Evolutionary conservation across 306 rosid genomes (phyloP), one percentile per base, ranked within the genome.

Genomic region (Medicago ruthenica): DNA sequence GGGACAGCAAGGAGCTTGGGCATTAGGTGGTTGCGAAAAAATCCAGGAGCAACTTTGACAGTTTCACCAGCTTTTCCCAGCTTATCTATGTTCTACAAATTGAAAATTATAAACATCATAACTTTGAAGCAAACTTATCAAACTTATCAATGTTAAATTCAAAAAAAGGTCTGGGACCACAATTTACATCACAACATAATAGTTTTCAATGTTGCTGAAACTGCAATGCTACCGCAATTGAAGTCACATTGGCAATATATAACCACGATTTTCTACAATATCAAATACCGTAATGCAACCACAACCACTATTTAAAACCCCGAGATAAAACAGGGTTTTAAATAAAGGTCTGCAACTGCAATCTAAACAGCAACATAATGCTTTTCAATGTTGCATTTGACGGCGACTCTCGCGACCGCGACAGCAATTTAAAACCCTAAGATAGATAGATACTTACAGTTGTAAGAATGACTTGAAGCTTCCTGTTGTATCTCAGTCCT

Each of bases 1-100:
- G 97, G 98, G 21, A 91, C 96, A 42, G 97, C 97, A 1, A 94
- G 86, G 79, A 94, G 84, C 85, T 94, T 91, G 48, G 98, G 98
- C 98, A 94, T 91, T 76, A 94, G 87, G 67, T 91, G 94, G 83
- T 94, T 94, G 70, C 97, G 96, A 59, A 94, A 94, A 90, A 75
- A 85, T 54, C 97, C 98, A 0, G 97, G 96, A 18, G 97, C 94
- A 66, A 94, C 97, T 85, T 94, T 94, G 80, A 91, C 97, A 0
- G 90, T 90, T 80, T 94, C 91, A 7, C 98, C 94, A 0, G 96
- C 92, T 79, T 88, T 88, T 13, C 98, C 97, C 40, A 94, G 94
- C 81, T 89, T 91, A 34, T 88, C 96, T 21, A 91, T 83, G 79
- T 84, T 83, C 97, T 89, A 54, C 18, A 79, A 77, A 73, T 24